A percentile compares a stretch with the other conserved stretches of the same genome.
These are phyloP conservation scores for Candida labiduridarum DNA, from an alignment of 1,139 yeast genomes.

Conservation along the genomic window DNA sequence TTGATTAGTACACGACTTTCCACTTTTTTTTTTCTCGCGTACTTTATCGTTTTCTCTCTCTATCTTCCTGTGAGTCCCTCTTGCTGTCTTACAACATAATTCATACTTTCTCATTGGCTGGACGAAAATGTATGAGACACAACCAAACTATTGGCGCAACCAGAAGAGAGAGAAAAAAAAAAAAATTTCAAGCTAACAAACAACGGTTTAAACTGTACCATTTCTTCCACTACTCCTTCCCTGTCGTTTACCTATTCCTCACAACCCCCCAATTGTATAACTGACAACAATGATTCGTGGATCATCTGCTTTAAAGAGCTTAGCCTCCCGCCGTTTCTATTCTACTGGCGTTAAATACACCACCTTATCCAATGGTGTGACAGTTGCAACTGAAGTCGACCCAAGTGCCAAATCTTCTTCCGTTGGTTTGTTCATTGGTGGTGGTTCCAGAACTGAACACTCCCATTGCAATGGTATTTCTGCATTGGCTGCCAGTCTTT, in stretches of 20 bases:
- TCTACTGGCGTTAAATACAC: conserved; percentile 71
- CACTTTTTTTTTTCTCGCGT: not conserved
- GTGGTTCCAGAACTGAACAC: conserved; percentile 80
- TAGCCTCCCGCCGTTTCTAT: conserved; percentile 54
- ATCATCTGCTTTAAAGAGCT: conserved; percentile 29
- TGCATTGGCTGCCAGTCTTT: conserved; percentile 58
- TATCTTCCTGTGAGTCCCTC: not conserved
- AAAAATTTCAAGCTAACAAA: not conserved
- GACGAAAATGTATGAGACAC: not conserved
- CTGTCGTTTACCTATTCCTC: not conserved
- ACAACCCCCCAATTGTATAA: not conserved
- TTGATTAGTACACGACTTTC: not conserved
- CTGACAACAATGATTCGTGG: conserved; percentile 40
- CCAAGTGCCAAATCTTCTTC: conserved; percentile 58
- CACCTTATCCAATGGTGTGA: conserved; percentile 70
- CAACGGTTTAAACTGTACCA: not conserved
- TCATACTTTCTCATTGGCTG: conserved; percentile 6
- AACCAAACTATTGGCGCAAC: not conserved
- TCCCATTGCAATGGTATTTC: conserved; percentile 80
- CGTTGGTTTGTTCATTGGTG: conserved; percentile 69
- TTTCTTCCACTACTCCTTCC: not conserved
- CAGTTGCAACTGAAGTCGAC: conserved; percentile 69
- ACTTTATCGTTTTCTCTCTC: not conserved
- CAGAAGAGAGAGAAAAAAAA: not conserved
- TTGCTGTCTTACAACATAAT: not conserved